Evolutionary conservation across 805 yeast genomes (phyloP), one percentile per base, ranked within the genome.

Genomic region (Naumovozyma baii): DNA sequence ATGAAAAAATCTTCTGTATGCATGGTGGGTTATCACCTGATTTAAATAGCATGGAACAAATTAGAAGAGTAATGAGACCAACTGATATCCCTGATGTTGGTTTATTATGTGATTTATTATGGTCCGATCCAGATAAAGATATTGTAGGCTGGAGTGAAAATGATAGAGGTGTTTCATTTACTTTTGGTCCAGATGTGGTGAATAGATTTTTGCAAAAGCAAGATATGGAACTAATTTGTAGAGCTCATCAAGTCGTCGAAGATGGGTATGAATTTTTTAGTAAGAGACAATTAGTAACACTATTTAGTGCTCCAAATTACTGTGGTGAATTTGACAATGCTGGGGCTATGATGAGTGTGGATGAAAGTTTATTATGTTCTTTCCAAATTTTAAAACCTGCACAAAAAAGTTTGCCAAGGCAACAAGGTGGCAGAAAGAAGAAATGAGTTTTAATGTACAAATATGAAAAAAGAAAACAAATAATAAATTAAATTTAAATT

Each of bases 161-260:
- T 64, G 98, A 92, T 69, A 83, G 98, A 68, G 97, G 97, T 61
- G 97, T 90, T 46, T 87, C 96, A 18, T 90, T 88, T 66, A 90
- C 97, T n/a, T 90, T 92, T 67, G 97, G 97, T n/a, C 97, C 97
- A 8, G 98, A 90, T 63, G 97, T 90, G 39, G 97, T 90, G 39
- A 83, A 95, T 50, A 74, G 97, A 66, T 90, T 90, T 63, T 69
- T 92, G 62, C 96, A 90, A 63, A 88, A 87, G 59, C 97, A 90
- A 65, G 97, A 90, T 62, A 84, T 90, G 92, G 97, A 92, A 66
- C 77, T 90, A 58, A 88, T 90, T 56, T 92, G 97, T 69, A 78
- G 98, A 63, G 97, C 97, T 35, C 98, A 90, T 72, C 97, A 90
- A 69, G 98, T 90, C 48, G 98, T 90, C 45, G 98, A 90, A 69